Evolutionary conservation across 2,329 filamentous ascomycete genomes (phyloP), one percentile per base, ranked within the genome.

Genomic region (Lecanicillium sp.): DNA sequence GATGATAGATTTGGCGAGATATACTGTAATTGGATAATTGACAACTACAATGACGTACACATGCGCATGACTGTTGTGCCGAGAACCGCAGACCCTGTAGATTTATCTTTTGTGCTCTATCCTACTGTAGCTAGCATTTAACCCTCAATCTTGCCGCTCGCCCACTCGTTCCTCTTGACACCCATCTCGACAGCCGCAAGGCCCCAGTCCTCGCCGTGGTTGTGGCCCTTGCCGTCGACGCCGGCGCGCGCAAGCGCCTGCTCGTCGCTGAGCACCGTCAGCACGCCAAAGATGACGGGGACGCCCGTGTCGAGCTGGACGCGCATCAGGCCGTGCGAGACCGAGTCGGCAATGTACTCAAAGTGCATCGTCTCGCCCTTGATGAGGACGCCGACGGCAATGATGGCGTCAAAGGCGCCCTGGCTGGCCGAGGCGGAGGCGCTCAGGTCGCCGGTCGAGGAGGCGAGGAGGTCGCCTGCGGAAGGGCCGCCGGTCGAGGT

Each of bases 351-450:
- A 53, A 98, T 98, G 68, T 98, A 97, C 66, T 98, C 92, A 56
- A 98, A 98, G 66, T 98, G 92, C 88, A 96, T 96, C 6, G 92
- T 97, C 65, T 94, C 86, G 60, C 92, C 92, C 71, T 98, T 98
- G 68, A 98, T 96, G 44, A 98, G 77, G 41, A 95, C 89, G 40
- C 92, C 92, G 50, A 98, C 85, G 38, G 92, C 88, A 49, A 98
- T 89, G 47, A 98, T 80, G 46, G 92, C 92, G 58, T 97, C 90
- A 54, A 97, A 97, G 15, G 87, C 65, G 42, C 74, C 65, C n/a
- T 62, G 57, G 3, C 64, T 49, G 3, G 58, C 46, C 33, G 62
- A 44, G 15, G 69, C 45, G 14, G 67, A 52, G 22, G 7, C 22
- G 22, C 7, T 7, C 22, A 88, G 73, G 60, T 94, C 84, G 20